Conservation (phyloP, 352 stramenopile genomes). For the Globisporangium paddicum region DNA sequence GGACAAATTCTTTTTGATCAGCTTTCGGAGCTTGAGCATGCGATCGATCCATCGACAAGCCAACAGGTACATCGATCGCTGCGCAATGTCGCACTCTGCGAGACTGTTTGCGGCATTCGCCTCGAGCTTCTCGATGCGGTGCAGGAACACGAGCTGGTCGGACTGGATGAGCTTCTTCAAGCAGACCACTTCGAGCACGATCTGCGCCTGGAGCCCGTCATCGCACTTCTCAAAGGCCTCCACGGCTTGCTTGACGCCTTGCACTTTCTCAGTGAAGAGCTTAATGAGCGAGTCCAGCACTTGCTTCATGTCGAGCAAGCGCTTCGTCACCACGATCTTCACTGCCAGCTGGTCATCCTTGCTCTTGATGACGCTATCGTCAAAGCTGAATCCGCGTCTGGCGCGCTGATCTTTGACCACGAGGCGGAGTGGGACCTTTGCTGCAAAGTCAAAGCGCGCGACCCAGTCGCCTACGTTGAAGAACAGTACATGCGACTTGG, state of each 20-base stretch:
- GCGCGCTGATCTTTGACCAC: slow-evolving; percentile 4
- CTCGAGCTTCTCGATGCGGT: slow-evolving; percentile 38
- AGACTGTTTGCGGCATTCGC: slow-evolving; percentile 29
- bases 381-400: slow-evolving; percentile 7
- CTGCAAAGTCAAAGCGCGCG: slow-evolving; percentile 60
- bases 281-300: slow-evolving; percentile 40
- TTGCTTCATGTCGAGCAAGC: slow-evolving; percentile 23
- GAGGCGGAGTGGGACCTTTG: slow-evolving; percentile 36
- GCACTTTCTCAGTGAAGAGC: slow-evolving; percentile 60
- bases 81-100: slow-evolving; percentile 37
- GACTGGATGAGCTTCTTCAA: slow-evolving; percentile 42
- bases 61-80: slow-evolving; percentile 57
- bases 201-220: slow-evolving; percentile 40
- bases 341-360: slow-evolving; percentile 21
- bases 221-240: slow-evolving; percentile 57
- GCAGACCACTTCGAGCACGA: slow-evolving; percentile 66
- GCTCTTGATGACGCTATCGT: neutral
- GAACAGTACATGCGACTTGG: slow-evolving; percentile 71
- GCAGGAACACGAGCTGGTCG: slow-evolving; percentile 32
- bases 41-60: slow-evolving; percentile 72
- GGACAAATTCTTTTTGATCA: slow-evolving; percentile 61
- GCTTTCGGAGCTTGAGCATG: slow-evolving; percentile 65
- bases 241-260: slow-evolving; percentile 50
- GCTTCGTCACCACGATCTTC: slow-evolving; percentile 25
- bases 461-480: slow-evolving; percentile 78